These are phyloP conservation scores for Aspergillus glaucus DNA, from an alignment of 2,329 filamentous ascomycete species.

Conservation along the genomic window DNA sequence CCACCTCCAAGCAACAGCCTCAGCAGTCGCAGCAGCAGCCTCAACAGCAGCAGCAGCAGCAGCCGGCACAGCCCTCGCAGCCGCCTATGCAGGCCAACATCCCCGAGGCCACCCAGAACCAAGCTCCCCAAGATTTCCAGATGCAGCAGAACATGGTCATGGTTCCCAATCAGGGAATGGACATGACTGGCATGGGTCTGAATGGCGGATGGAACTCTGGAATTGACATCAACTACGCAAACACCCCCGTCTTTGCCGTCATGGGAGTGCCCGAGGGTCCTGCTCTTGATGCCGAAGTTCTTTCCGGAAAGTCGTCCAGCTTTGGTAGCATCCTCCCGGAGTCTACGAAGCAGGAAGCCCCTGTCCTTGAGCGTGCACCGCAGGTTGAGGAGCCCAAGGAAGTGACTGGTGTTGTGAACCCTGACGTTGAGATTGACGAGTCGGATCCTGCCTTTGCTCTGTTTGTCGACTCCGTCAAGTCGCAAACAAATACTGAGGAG, in stretches of 20 bases:
- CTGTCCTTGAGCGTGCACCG: slow-evolving; percentile 39
- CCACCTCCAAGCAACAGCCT: slow-evolving; percentile 34
- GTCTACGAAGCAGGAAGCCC: slow-evolving; percentile 45
- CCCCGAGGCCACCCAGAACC: slow-evolving; percentile 59
- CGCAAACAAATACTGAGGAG: slow-evolving; percentile 19
- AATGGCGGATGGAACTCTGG: slow-evolving; percentile 40
- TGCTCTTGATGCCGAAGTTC: slow-evolving; percentile 50
- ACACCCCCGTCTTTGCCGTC: slow-evolving; percentile 57
- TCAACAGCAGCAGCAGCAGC: slow-evolving; percentile 30
- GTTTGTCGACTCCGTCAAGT: slow-evolving; percentile 45
- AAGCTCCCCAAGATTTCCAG: slow-evolving; percentile 46
- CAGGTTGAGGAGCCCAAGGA: slow-evolving; percentile 12
- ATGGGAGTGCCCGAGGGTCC: slow-evolving; percentile 64
- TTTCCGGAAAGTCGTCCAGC: slow-evolving; percentile 66
- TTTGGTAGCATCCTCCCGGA: slow-evolving; percentile 39
- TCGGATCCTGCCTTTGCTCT: slow-evolving; percentile 42
- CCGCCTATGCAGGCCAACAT: slow-evolving; percentile 43
- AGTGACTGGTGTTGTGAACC: slow-evolving; percentile 17
- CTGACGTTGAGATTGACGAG: slow-evolving; percentile 51
- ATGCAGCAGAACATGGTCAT: slow-evolving; percentile 69
- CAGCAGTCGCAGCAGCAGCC: slow-evolving; percentile 36
- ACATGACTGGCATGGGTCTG: slow-evolving; percentile 66
- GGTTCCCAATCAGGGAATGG: slow-evolving; percentile 71
- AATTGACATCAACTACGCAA: slow-evolving; percentile 40
- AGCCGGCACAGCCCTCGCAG: slow-evolving; percentile 21